Conservation (phyloP, 371 early-diverging fungal species). For the Chytridiales sp. region DNA sequence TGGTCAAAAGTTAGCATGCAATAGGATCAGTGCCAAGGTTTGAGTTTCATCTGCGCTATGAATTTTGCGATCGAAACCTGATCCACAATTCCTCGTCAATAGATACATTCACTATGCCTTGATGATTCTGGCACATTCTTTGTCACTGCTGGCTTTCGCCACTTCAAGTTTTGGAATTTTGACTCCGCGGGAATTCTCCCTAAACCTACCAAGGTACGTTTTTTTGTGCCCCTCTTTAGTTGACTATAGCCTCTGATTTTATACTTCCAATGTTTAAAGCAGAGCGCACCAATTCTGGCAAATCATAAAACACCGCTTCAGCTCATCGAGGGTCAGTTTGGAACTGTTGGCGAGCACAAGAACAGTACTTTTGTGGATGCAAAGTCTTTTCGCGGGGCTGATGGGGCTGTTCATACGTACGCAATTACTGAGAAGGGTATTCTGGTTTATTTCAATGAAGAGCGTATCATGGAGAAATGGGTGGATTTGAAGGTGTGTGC, state of each 20-base stretch:
- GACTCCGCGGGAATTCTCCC: constrained; percentile 31
- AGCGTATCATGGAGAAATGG: constrained; percentile 72
- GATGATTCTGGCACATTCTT: constrained; percentile 67
- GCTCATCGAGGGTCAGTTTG: constrained; percentile 74
- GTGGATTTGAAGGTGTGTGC: constrained; percentile 66
- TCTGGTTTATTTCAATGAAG: constrained; percentile 67
- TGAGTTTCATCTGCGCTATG: neutral
- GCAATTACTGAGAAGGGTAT: constrained; percentile 68
- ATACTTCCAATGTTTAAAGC: too few species aligned
- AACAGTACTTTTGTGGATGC: constrained; percentile 74
- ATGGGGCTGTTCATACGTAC: constrained; percentile 50
- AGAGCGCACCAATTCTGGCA: too few species aligned
- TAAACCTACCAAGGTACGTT: constrained; percentile 12
- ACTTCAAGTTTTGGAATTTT: constrained; percentile 82
- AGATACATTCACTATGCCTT: constrained; percentile 60
- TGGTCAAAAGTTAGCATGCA: constrained; percentile 64
- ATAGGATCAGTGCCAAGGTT: constrained; percentile 68
- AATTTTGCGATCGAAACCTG: neutral
- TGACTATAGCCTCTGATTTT: neutral
- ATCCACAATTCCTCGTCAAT: neutral
- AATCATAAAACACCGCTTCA: constrained; percentile 38
- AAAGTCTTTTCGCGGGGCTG: constrained; percentile 55
- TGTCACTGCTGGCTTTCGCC: constrained; percentile 77
- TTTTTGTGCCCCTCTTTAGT: constrained; percentile 1
- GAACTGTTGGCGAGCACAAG: constrained; percentile 66